Percentiles rank a stretch among this genome's conserved stretches.
phyloP scores from a whole-genome alignment of 108 stramenopile genomes.

The Cylindrotheca closterium region DNA sequence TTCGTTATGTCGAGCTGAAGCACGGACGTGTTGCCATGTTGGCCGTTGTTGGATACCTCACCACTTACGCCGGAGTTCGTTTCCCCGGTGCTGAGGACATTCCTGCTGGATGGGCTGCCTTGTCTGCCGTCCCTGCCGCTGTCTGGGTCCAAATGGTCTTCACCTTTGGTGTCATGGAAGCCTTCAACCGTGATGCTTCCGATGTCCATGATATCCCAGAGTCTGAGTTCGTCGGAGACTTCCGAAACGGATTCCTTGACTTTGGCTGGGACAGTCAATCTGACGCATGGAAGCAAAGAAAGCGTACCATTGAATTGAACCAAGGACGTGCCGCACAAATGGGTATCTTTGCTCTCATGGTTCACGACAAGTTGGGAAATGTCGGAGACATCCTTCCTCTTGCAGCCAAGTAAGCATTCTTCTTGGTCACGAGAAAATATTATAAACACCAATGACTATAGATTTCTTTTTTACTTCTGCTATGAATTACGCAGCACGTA shows the following conservation, averaged over 20 bases:
- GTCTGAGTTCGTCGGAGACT: conserved; percentile 50
- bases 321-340: conserved; percentile 81
- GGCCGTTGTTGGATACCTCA: conserved; percentile 65
- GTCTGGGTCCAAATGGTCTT: conserved; percentile 50
- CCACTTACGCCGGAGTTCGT: conserved; percentile 37
- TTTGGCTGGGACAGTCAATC: conserved; percentile 56
- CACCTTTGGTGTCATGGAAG: conserved; percentile 56
- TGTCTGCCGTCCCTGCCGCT: conserved; percentile 35
- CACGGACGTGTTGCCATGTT: conserved; percentile 84
- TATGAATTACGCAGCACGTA: neutral
- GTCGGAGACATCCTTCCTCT: conserved; percentile 10
- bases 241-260: conserved; percentile 60
- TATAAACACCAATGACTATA: too few species aligned
- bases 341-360: conserved; percentile 81
- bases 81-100: conserved; percentile 65
- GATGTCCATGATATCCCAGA: conserved; percentile 29
- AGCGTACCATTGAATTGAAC: conserved; percentile 60
- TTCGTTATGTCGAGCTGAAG: conserved; percentile 88
- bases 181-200: conserved; percentile 22
- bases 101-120: conserved; percentile 54
- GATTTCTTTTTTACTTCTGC: neutral
- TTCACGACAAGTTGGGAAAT: conserved; percentile 77
- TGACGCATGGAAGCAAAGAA: conserved; percentile 45
- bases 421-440: too few species aligned
- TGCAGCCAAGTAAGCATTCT: neutral